A percentile compares a stretch with the other conserved stretches of the same genome.
phyloP scores from a whole-genome alignment of 2,329 filamentous ascomycete species.

The Fusarium sp. region DNA sequence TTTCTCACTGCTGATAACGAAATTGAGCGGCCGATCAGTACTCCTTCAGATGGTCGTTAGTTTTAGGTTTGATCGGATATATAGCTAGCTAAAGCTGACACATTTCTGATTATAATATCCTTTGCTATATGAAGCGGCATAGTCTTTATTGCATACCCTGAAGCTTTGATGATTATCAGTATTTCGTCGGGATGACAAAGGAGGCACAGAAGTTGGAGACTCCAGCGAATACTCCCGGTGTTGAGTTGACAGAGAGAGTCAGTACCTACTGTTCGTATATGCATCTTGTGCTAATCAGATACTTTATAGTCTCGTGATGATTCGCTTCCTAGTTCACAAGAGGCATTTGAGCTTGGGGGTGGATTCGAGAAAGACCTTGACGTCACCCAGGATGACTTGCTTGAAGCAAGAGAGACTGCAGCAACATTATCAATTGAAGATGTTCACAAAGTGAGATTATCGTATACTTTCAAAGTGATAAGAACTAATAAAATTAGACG shows the following conservation, averaged over 20 bases:
- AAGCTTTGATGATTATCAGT: neutral
- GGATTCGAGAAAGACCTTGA: constrained; percentile 44
- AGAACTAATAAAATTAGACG: constrained; percentile 38
- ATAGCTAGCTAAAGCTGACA: neutral
- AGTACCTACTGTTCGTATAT: neutral
- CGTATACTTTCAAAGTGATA: rapidly evolving
- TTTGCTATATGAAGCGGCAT: neutral
- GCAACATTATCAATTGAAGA: constrained; percentile 50
- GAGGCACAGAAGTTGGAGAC: neutral
- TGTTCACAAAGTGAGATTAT: constrained; percentile 44
- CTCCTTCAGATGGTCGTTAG: neutral
- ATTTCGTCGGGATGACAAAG: neutral
- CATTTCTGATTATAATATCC: neutral
- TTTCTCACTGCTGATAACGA: neutral
- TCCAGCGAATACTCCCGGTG: neutral
- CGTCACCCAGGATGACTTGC: constrained; percentile 57
- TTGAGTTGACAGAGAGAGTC: constrained; percentile 9
- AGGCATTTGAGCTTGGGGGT: neutral
- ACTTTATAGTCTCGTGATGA: neutral
- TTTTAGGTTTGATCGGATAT: neutral
- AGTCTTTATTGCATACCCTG: neutral
- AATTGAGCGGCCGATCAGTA: neutral
- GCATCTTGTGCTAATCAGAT: neutral
- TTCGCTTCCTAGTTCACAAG: neutral
- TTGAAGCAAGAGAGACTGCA: constrained; percentile 56